Percentiles rank a stretch among this genome's conserved stretches.
These are phyloP conservation scores for Eragrostis tef DNA, from an alignment of 202 grass and related monocot genomes.

Conservation along the genomic window DNA sequence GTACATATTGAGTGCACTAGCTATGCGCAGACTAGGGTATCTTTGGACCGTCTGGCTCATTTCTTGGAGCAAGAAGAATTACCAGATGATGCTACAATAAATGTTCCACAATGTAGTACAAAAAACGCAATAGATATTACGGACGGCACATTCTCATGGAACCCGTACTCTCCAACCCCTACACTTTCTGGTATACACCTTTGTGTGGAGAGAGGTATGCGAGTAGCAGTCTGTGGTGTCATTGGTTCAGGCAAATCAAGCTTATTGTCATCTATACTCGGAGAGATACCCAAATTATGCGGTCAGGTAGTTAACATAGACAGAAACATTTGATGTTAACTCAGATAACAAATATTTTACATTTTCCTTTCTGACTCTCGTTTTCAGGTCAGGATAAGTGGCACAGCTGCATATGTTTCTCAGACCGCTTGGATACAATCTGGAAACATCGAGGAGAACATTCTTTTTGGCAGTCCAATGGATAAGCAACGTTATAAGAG, in stretches of 20 bases:
- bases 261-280: slow-evolving; percentile 87
- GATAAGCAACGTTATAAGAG: slow-evolving; percentile 82
- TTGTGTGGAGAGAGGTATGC: slow-evolving; percentile 78
- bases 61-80: slow-evolving; percentile 88
- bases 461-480: slow-evolving; percentile 88
- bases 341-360: slow-evolving; percentile 34
- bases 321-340: slow-evolving; percentile 14
- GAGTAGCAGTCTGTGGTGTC: slow-evolving; percentile 92
- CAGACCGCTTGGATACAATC: slow-evolving; percentile 99
- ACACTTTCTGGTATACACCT: slow-evolving; percentile 76
- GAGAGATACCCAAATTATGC: slow-evolving; percentile 89
- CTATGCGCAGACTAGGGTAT: slow-evolving; percentile 89
- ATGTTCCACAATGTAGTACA: slow-evolving; percentile 65
- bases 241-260: slow-evolving; percentile 97
- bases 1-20: slow-evolving; percentile 84
- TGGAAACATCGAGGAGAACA: slow-evolving; percentile 95
- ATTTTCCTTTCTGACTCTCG: slow-evolving; percentile 22
- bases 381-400: slow-evolving; percentile 87
- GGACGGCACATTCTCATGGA: slow-evolving; percentile 82
- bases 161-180: slow-evolving; percentile 55
- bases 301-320: slow-evolving; percentile 76
- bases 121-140: slow-evolving; percentile 77
- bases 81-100: slow-evolving; percentile 72
- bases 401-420: slow-evolving; percentile 87
- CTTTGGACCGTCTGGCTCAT: slow-evolving; percentile 76